These are phyloP conservation scores for Lathyrus sativus DNA, from an alignment of 306 rosid species.

Conservation along the genomic window DNA sequence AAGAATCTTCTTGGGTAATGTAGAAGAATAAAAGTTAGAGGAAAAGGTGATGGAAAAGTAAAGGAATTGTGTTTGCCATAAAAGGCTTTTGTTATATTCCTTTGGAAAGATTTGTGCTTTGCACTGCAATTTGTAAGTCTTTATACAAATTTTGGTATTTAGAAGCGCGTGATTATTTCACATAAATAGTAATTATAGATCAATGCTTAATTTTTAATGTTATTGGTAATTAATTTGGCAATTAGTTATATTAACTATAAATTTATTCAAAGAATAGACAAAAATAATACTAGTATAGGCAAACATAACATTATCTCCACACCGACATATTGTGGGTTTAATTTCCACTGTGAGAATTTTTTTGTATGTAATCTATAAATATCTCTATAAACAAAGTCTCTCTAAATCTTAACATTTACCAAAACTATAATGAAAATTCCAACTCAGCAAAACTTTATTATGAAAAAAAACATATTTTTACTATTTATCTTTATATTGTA, in stretches of 20 bases:
- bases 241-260: not conserved
- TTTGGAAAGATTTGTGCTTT: constrained; percentile 25
- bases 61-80: constrained; percentile 39
- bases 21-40: constrained; percentile 41
- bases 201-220: not conserved
- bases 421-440: too few species aligned
- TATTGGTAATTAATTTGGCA: not conserved
- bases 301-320: too few species aligned
- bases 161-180: not conserved
- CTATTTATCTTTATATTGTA: too few species aligned
- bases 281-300: too few species aligned
- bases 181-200: not conserved
- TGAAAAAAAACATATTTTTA: too few species aligned
- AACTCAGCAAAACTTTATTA: too few species aligned
- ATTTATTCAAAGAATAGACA: too few species aligned
- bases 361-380: too few species aligned
- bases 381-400: too few species aligned
- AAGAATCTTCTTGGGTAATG: constrained; percentile 43
- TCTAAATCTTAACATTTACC: too few species aligned
- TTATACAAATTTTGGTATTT: not conserved
- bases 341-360: too few species aligned
- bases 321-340: too few species aligned
- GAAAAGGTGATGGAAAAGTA: constrained; percentile 44
- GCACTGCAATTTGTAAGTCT: constrained; percentile 19
- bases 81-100: constrained; percentile 49